Percentiles rank a stretch among this genome's conserved stretches.
Conservation (phyloP, 192 early-diverging fungal genomes). For the Funneliformis mosseae region DNA sequence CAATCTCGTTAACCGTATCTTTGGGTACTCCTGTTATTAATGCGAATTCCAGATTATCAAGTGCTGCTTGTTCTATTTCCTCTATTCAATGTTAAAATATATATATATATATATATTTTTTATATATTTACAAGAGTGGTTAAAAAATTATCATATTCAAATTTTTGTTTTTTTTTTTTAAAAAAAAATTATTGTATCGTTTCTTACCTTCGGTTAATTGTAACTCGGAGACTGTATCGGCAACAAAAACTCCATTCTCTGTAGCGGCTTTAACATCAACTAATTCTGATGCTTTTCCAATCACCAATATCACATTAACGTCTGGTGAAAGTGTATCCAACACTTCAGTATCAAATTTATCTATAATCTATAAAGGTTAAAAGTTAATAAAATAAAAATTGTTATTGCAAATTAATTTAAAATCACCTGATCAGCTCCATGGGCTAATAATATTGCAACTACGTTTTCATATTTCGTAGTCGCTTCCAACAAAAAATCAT, state of each 20-base stretch:
- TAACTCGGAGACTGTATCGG: background rate
- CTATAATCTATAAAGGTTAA: slow-evolving; percentile 11
- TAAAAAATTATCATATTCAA: no score
- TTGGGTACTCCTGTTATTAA: slow-evolving; percentile 23
- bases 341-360: slow-evolving; percentile 18
- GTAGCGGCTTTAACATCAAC: slow-evolving; percentile 24
- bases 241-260: slow-evolving; percentile 27
- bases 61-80: slow-evolving; percentile 4
- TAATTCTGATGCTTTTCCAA: slow-evolving; percentile 18
- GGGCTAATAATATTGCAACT: slow-evolving; percentile 16
- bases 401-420: background rate
- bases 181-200: background rate
- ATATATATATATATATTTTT: background rate
- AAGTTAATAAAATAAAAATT: background rate
- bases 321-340: slow-evolving; percentile 19
- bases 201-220: background rate
- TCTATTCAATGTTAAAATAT: slow-evolving; percentile 10
- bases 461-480: slow-evolving; percentile 27
- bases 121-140: background rate
- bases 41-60: slow-evolving; percentile 26
- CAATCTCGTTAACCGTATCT: slow-evolving; percentile 9
- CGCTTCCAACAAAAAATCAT: slow-evolving; percentile 5
- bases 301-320: slow-evolving; percentile 18
- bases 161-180: no score
- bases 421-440: slow-evolving; percentile 21